Evolutionary conservation across 257 asterid genomes (phyloP).

Genomic region (Ophiorrhiza pumila): DNA sequence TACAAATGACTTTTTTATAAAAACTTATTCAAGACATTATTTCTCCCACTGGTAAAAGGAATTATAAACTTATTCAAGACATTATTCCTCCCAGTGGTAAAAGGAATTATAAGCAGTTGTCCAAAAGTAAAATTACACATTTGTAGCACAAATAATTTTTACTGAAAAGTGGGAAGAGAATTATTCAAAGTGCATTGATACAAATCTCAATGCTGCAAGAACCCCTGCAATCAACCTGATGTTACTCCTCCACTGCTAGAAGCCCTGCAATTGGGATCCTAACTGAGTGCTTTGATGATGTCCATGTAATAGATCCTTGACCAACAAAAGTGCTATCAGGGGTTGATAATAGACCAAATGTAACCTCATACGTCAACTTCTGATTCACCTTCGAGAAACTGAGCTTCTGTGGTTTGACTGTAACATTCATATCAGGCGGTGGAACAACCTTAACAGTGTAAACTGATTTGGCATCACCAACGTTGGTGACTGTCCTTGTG

Average conservation of each 20-base stretch:
- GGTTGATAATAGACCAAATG: neutral
- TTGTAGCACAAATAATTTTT: neutral
- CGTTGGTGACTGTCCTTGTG: conserved; percentile 19
- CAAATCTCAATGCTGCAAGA: neutral
- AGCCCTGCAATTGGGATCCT: conserved; percentile 15
- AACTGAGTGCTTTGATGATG: conserved; percentile 1
- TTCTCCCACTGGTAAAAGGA: no score
- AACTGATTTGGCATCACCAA: conserved; percentile 9
- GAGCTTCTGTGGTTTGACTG: neutral
- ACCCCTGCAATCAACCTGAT: neutral
- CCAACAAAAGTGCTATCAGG: neutral
- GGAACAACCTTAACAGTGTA: conserved; percentile 8
- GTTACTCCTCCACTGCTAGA: neutral
- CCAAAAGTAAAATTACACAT: no score
- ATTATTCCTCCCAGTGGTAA: no score
- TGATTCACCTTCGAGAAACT: conserved; percentile 15
- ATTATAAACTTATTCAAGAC: no score
- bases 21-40: no score
- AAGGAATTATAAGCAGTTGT: no score
- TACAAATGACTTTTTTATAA: no score
- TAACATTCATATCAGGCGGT: neutral
- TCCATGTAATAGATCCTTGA: conserved; percentile 17
- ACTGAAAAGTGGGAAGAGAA: neutral
- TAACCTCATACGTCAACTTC: conserved; percentile 15
- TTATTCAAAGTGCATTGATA: neutral